Conservation (phyloP, 2,329 filamentous ascomycete species). For the Biscogniauxia mediterranea region DNA sequence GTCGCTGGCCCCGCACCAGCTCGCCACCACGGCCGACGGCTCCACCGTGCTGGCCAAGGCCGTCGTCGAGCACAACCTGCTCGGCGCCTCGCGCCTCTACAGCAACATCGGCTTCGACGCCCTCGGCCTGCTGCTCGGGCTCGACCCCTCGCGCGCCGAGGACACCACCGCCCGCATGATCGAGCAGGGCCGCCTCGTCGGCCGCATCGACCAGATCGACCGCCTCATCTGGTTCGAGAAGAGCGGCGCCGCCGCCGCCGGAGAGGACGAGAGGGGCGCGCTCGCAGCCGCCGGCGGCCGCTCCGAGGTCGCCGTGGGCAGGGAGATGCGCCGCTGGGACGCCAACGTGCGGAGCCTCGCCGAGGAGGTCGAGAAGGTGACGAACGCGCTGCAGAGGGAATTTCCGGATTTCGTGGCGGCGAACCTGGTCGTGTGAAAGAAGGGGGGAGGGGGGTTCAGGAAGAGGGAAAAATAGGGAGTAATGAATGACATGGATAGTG, state of each 20-base stretch:
- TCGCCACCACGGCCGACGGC: conserved; percentile 85
- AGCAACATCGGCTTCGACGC: conserved; percentile 74
- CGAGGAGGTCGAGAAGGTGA: conserved; percentile 86
- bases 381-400: conserved; percentile 74
- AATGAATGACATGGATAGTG: neutral
- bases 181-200: conserved; percentile 84
- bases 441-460: neutral
- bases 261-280: conserved; percentile 50
- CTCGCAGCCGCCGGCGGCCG: conserved; percentile 57
- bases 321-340: conserved; percentile 84
- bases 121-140: conserved; percentile 73
- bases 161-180: conserved; percentile 93
- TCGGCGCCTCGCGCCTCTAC: conserved; percentile 78
- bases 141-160: conserved; percentile 80
- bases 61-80: conserved; percentile 92
- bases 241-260: conserved; percentile 40
- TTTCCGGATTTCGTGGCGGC: conserved; percentile 67
- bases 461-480: neutral
- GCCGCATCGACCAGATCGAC: conserved; percentile 92
- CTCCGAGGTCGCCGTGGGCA: conserved; percentile 61
- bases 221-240: conserved; percentile 82
- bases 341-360: conserved; percentile 80
- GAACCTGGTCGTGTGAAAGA: conserved; percentile 46
- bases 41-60: conserved; percentile 91
- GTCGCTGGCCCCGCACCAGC: conserved; percentile 80